Evolutionary conservation across 139 green algal species (phyloP).

Genomic region (Auxenochlorella protothecoides): DNA sequence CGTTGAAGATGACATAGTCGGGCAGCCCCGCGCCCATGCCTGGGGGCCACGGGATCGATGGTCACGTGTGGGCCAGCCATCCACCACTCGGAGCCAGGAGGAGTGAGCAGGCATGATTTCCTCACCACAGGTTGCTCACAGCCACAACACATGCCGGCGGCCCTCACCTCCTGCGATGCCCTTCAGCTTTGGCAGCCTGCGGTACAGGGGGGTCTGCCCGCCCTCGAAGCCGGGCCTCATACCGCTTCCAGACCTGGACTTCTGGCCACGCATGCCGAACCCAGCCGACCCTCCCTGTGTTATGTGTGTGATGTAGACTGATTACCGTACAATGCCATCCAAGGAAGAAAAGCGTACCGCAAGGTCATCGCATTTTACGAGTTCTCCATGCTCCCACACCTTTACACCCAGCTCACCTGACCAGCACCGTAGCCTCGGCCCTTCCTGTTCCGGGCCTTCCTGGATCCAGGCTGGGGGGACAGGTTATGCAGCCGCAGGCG

Average conservation of each 20-base stretch:
- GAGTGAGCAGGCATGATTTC: neutral
- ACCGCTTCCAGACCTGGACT: conserved; percentile 73
- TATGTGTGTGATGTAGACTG: neutral
- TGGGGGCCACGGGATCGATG: conserved; percentile 12
- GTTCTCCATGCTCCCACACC: neutral
- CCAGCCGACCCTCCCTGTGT: conserved; percentile 81
- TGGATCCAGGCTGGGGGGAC: conserved; percentile 65
- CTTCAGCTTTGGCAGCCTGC: conserved; percentile 89
- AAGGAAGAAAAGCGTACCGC: too few species aligned
- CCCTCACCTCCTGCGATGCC: conserved; percentile 90
- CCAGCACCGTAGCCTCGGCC: conserved; percentile 84
- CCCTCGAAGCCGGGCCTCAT: conserved; percentile 91
- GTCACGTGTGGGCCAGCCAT: neutral
- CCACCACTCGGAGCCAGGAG: neutral
- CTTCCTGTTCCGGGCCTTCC: conserved; percentile 69
- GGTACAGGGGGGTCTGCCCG: conserved; percentile 94
- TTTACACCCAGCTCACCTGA: conserved; percentile 45
- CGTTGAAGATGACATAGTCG: conserved; percentile 84
- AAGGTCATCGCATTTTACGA: too few species aligned
- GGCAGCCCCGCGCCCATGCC: conserved; percentile 82
- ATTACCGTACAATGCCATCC: too few species aligned
- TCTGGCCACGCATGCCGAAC: conserved; percentile 95
- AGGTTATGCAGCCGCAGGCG: conserved; percentile 79
- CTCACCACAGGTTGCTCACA: neutral
- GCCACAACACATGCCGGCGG: too few species aligned